Conservation (phyloP, 805 yeast species). For the Kuraishia ogatae region DNA sequence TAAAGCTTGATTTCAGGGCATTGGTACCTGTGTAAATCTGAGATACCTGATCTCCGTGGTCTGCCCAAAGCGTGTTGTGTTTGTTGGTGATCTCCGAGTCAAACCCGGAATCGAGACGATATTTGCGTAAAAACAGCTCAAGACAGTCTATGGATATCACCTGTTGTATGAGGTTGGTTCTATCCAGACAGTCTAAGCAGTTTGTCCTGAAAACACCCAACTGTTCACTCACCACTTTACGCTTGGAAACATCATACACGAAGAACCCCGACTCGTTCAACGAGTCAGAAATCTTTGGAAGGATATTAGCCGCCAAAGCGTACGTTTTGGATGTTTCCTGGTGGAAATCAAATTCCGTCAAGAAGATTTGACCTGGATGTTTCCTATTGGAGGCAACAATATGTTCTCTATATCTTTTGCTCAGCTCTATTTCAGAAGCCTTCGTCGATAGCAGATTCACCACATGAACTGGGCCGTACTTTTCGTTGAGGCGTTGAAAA, state of each 20-base stretch:
- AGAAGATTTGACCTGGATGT: constrained; percentile 33
- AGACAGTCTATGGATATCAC: constrained; percentile 69
- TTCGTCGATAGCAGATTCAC: constrained; percentile 83
- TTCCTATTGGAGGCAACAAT: constrained; percentile 30
- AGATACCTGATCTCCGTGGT: constrained; percentile 94
- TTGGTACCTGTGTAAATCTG: constrained; percentile 97
- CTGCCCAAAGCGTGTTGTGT: constrained; percentile 93
- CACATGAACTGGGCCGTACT: constrained; percentile 83
- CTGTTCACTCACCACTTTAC: constrained; percentile 62
- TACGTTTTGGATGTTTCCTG: constrained; percentile 87
- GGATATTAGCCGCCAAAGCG: constrained; percentile 66
- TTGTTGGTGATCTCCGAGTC: constrained; percentile 54
- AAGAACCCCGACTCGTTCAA: constrained; percentile 78
- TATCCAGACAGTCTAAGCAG: constrained; percentile 89
- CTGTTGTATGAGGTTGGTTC: constrained; percentile 87
- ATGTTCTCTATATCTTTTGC: constrained; percentile 57
- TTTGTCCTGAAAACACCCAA: constrained; percentile 88
- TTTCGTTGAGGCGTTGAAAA: constrained; percentile 56
- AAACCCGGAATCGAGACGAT: constrained; percentile 22
- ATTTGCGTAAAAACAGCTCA: constrained; percentile 39
- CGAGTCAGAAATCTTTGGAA: constrained; percentile 56
- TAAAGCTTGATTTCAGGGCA: constrained; percentile 89
- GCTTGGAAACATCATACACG: constrained; percentile 51
- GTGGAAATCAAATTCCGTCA: constrained; percentile 90
- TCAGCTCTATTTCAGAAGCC: constrained; percentile 65